Base-by-base conservation (phyloP, 768 basidiomycete genomes). In the Roridomyces roridus region DNA sequence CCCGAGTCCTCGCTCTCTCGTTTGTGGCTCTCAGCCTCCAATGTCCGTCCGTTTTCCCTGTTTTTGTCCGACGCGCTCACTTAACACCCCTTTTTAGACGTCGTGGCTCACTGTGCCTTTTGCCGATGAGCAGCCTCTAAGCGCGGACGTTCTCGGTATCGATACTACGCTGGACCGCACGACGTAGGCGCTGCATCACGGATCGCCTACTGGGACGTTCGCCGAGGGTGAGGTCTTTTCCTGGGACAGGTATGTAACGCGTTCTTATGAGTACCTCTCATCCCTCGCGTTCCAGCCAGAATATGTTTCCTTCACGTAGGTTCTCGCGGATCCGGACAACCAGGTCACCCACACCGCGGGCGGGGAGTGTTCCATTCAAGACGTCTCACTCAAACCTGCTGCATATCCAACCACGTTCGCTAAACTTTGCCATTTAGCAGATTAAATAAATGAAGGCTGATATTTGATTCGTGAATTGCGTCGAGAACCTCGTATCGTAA, bases 291-390 rank as follows among this genome's bases (percentile, higher is more conserved):
- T 47, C 15, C 57, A 81, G 80, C 74, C 7, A 80, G 66, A 67
- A 45, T 72, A 72, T 39, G 79, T 75, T 12, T 72, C 70, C 23
- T 60, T 79, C 51, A 77, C 74, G 14, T 77, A 74, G 59, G 71
- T 60, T 47, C 57, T 68, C 52, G 44, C 59, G 15, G n/a, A n/a
- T n/a, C n/a, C n/a, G n/a, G 49, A 34, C 6, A 34, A 24, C 25
- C 50, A 53, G 18, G 52, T 14, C 12, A 50, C 50, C 15, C 47
- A 65, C 5, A 46, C 49, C 8, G 20, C 67, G 17, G 65, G 58
- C 9, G 70, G 69, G 37, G 59, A 60, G 24, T 75, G 75, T 64
- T 55, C 57, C 2, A 60, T 74, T 45, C 24, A 52, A 0, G 59
- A 43, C 37, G 64, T 49, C 28, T 46, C 18, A 5, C n/a, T 21